Conservation (phyloP, 305 asterid genomes). For the Plantago lanceolata region DNA sequence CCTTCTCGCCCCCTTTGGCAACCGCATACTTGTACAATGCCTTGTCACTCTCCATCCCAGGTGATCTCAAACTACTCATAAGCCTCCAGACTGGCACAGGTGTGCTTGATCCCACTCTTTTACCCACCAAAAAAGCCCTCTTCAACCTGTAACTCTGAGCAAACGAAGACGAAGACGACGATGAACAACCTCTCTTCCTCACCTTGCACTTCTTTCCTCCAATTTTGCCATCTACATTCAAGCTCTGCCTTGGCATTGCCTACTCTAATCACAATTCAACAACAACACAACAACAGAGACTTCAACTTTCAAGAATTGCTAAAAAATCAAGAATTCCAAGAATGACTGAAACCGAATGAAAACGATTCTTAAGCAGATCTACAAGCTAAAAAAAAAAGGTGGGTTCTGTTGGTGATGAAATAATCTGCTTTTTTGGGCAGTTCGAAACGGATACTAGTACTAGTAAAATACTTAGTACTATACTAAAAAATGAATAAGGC, state of each 20-base stretch:
- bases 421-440: constrained; percentile 22
- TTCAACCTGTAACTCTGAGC: constrained; percentile 57
- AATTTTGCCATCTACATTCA: constrained; percentile 25
- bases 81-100: constrained; percentile 79
- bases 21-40: constrained; percentile 44
- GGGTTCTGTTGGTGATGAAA: not conserved
- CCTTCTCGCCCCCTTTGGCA: constrained; percentile 39
- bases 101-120: constrained; percentile 69
- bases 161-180: constrained; percentile 76
- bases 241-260: constrained; percentile 14
- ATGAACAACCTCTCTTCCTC: constrained; percentile 77
- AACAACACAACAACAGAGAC: not conserved
- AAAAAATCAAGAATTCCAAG: constrained; percentile 1
- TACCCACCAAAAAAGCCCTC: constrained; percentile 66
- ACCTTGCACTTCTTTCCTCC: constrained; percentile 62
- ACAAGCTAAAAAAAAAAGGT: constrained; percentile 17
- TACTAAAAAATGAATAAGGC: no score
- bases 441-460: constrained; percentile 33
- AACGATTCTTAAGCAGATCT: constrained; percentile 41
- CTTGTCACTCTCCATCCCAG: constrained; percentile 44
- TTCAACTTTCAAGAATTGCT: not conserved
- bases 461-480: no score
- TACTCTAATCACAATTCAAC: constrained; percentile 14
- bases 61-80: constrained; percentile 52
- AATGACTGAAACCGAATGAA: constrained; percentile 3